Percentiles rank a stretch among this genome's conserved stretches.
Conservation (phyloP, 2,329 filamentous ascomycete species). For the Verticillium isaacii region DNA sequence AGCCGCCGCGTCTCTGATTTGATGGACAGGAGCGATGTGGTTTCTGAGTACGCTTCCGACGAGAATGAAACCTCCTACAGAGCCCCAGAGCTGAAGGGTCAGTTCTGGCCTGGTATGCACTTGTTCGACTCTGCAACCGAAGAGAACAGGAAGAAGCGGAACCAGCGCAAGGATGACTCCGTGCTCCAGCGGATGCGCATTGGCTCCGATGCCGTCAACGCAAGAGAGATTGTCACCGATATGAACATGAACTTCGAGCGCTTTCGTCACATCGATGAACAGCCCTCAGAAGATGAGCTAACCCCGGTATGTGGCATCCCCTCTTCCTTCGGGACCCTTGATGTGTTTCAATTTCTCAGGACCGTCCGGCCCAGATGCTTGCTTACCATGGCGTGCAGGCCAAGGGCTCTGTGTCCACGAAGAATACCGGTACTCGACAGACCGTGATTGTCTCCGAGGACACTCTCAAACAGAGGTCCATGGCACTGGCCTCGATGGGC, state of each 20-base stretch:
- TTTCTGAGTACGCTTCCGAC: neutral
- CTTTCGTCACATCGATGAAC: slow-evolving; percentile 55
- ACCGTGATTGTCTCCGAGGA: neutral
- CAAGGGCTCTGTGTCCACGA: neutral
- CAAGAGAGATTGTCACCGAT: slow-evolving; percentile 61
- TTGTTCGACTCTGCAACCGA: slow-evolving; percentile 76
- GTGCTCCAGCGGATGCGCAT: slow-evolving; percentile 63
- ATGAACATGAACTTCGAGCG: slow-evolving; percentile 44
- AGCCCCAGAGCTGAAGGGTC: slow-evolving; percentile 53
- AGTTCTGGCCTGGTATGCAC: slow-evolving; percentile 73
- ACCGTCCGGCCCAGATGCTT: neutral
- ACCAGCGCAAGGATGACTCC: slow-evolving; percentile 72
- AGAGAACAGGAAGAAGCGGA: slow-evolving; percentile 68
- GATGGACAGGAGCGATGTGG: neutral
- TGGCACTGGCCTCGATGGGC: neutral
- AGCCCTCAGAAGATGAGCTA: slow-evolving; percentile 43
- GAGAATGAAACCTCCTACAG: neutral
- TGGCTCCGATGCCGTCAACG: slow-evolving; percentile 59
- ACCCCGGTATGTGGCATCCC: slow-evolving; percentile 38
- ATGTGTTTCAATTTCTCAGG: neutral
- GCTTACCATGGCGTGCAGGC: neutral
- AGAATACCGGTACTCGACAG: neutral
- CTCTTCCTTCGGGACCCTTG: neutral
- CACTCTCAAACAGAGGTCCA: neutral
- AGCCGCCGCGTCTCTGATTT: neutral